These are phyloP conservation scores for Syncephalastrum racemosum DNA, from an alignment of 371 early-diverging fungal genomes.

Conservation along the genomic window DNA sequence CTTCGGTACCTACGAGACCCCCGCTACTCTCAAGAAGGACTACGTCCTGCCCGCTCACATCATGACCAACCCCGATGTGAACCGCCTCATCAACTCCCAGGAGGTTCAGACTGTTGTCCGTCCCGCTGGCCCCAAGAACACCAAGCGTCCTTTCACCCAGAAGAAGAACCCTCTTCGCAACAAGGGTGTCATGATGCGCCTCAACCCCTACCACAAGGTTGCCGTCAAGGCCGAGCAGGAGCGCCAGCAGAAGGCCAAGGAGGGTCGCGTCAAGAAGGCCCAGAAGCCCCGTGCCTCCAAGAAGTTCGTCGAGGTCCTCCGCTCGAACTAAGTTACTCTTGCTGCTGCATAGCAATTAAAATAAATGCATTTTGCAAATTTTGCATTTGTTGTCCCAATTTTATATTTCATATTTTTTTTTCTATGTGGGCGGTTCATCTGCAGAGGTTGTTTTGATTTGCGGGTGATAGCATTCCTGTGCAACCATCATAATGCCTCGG, in stretches of 20 bases:
- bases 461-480: no score
- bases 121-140: slow-evolving; percentile 76
- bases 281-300: slow-evolving; percentile 52
- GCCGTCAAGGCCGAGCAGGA: slow-evolving; percentile 85
- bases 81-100: slow-evolving; percentile 96
- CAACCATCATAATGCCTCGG: no score
- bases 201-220: slow-evolving; percentile 96
- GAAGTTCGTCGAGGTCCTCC: slow-evolving; percentile 66
- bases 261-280: slow-evolving; percentile 68
- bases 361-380: slow-evolving; percentile 1
- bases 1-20: slow-evolving; percentile 88
- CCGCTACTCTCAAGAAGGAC: slow-evolving; percentile 90
- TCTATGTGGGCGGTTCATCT: neutral
- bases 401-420: slow-evolving; percentile 6
- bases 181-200: slow-evolving; percentile 87
- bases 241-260: slow-evolving; percentile 59
- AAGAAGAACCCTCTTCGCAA: slow-evolving; percentile 98
- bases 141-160: slow-evolving; percentile 90
- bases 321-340: slow-evolving; percentile 52
- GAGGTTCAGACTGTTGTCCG: slow-evolving; percentile 97
- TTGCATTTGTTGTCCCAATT: slow-evolving; percentile 5
- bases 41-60: slow-evolving; percentile 90
- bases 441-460: no score
- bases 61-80: slow-evolving; percentile 94
- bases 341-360: slow-evolving; percentile 1